Percentiles rank a stretch among this genome's conserved stretches.
phyloP scores from a whole-genome alignment of 2,329 filamentous ascomycete species.

The Geosmithia putterillii region DNA sequence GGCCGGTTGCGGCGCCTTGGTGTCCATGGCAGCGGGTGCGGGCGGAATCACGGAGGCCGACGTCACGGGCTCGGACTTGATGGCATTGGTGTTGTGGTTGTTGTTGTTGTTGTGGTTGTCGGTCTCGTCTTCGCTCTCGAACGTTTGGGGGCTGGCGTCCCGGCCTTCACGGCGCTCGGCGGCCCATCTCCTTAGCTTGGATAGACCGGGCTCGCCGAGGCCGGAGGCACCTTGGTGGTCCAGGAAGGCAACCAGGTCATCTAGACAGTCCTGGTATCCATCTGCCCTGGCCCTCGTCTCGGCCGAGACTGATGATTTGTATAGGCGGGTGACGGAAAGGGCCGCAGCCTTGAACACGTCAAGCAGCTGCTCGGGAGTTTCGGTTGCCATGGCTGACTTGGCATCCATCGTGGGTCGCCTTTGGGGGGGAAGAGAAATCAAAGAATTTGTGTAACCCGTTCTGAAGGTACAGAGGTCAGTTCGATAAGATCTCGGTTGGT shows the following conservation, averaged over 20 bases:
- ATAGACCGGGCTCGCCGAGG: slow-evolving; percentile 65
- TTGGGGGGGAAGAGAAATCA: too few species aligned
- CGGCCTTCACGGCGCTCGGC: slow-evolving; percentile 57
- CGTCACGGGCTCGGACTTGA: slow-evolving; percentile 10
- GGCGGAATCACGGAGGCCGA: slow-evolving; percentile 38
- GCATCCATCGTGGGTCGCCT: not conserved
- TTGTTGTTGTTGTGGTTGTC: slow-evolving; percentile 23
- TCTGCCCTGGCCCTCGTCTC: slow-evolving; percentile 64
- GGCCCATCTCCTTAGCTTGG: slow-evolving; percentile 49
- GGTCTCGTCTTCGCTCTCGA: slow-evolving; percentile 58
- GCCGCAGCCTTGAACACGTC: slow-evolving; percentile 88
- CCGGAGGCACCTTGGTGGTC: slow-evolving; percentile 67
- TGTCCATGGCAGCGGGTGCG: slow-evolving; percentile 8
- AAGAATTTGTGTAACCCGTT: not conserved
- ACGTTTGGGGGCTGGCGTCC: slow-evolving; percentile 36
- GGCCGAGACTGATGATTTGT: slow-evolving; percentile 76
- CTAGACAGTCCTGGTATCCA: slow-evolving; percentile 88
- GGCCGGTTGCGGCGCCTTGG: not conserved
- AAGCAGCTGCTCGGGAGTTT: slow-evolving; percentile 55
- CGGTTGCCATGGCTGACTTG: slow-evolving; percentile 5
- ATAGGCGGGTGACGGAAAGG: slow-evolving; percentile 88
- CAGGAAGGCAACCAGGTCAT: slow-evolving; percentile 76
- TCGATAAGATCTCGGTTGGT: too few species aligned
- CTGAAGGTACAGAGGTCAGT: not conserved
- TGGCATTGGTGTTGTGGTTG: not conserved